Evolutionary conservation across 345 rosid genomes (phyloP).

Genomic region (Brassica nigra): DNA sequence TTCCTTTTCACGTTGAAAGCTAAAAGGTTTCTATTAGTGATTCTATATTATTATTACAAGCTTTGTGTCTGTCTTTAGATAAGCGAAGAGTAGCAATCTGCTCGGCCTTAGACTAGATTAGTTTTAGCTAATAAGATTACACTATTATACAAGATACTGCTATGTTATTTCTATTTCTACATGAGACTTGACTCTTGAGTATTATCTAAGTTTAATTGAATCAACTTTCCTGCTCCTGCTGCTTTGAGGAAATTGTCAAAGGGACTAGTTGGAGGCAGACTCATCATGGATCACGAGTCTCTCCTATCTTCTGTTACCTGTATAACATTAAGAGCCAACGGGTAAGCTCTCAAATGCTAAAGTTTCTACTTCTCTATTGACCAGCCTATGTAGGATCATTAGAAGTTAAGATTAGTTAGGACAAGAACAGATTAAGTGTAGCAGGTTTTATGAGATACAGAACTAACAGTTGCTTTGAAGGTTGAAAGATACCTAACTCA

Average conservation of each 20-base stretch:
- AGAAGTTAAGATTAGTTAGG: not conserved
- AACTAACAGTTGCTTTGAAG: not conserved
- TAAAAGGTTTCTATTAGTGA: not conserved
- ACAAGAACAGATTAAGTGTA: not conserved
- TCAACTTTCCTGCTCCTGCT: constrained; percentile 55
- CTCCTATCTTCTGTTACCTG: constrained; percentile 37
- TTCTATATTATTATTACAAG: constrained; percentile 26
- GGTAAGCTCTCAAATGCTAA: not conserved
- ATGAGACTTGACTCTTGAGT: not conserved
- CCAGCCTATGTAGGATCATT: not conserved
- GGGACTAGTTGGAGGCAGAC: constrained; percentile 92
- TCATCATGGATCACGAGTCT: constrained; percentile 59
- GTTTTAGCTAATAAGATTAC: constrained; percentile 23
- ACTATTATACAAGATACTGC: constrained; percentile 6
- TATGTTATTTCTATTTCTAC: constrained; percentile 16
- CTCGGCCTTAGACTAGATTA: constrained; percentile 15
- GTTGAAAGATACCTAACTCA: no score
- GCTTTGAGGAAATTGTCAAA: constrained; percentile 92
- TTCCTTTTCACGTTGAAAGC: not conserved
- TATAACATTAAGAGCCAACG: not conserved
- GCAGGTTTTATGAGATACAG: not conserved
- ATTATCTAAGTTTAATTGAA: constrained; percentile 8
- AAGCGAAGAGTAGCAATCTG: constrained; percentile 9
- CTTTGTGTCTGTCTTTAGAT: not conserved
- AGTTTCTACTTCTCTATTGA: constrained; percentile 22